These are phyloP conservation scores for Kurtzmaniella fragi DNA, from an alignment of 805 yeast genomes.

Conservation along the genomic window DNA sequence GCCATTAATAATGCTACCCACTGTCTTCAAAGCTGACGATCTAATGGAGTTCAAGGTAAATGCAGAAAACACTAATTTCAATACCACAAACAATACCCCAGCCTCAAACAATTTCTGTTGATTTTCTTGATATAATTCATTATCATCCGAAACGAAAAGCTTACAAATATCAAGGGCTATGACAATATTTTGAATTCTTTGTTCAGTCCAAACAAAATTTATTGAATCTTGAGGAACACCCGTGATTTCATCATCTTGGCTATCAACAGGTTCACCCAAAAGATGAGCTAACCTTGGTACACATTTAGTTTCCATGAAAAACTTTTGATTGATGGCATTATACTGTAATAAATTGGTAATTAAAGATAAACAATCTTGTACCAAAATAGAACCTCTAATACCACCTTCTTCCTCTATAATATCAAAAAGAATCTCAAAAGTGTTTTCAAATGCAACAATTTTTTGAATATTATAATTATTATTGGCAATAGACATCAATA, in stretches of 20 bases:
- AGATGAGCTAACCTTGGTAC: conserved; percentile 59
- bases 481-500: conserved; percentile 78
- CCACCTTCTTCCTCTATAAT: conserved; percentile 88
- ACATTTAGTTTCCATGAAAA: conserved; percentile 82
- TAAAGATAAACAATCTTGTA: conserved; percentile 81
- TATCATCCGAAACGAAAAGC: conserved; percentile 66
- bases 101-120: conserved; percentile 58
- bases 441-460: conserved; percentile 89
- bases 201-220: conserved; percentile 70
- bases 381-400: conserved; percentile 80
- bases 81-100: conserved; percentile 59
- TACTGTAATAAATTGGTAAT: conserved; percentile 68
- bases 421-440: conserved; percentile 76
- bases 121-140: conserved; percentile 53
- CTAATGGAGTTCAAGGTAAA: conserved; percentile 63
- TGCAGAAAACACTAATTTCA: conserved; percentile 67
- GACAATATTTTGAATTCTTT: conserved; percentile 60
- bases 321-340: conserved; percentile 85
- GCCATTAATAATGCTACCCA: conserved; percentile 69
- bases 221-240: not conserved
- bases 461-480: conserved; percentile 85
- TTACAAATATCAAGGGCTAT: conserved; percentile 69
- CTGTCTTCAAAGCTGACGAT: conserved; percentile 62
- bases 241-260: conserved; percentile 11
- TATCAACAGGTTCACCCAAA: conserved; percentile 55